These are phyloP conservation scores for Plasmodium vivax DNA, from an alignment of 169 alveolate genomes.

Conservation along the genomic window DNA sequence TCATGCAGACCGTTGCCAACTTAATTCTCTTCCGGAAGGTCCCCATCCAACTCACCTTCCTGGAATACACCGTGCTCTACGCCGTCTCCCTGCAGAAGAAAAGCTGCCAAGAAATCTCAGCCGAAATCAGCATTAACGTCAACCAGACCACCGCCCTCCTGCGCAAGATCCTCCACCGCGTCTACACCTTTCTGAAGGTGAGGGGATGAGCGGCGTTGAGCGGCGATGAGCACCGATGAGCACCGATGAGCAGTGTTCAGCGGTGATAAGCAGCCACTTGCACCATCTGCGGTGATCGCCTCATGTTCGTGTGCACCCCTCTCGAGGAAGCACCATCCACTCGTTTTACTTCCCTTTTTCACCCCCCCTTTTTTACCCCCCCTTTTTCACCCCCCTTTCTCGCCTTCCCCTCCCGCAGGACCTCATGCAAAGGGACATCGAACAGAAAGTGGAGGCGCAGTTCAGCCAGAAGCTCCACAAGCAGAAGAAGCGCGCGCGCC, in stretches of 20 bases:
- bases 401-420: constrained; percentile 3
- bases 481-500: neutral
- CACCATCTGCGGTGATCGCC: neutral
- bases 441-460: constrained; percentile 26
- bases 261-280: neutral
- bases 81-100: constrained; percentile 71
- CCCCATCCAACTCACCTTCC: constrained; percentile 21
- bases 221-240: too few species aligned
- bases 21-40: constrained; percentile 62
- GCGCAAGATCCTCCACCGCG: constrained; percentile 53
- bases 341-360: neutral
- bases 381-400: neutral
- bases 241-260: too few species aligned
- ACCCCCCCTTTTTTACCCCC: too few species aligned
- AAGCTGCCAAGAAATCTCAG: constrained; percentile 22
- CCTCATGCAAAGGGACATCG: constrained; percentile 57
- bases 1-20: constrained; percentile 34
- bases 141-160: constrained; percentile 48
- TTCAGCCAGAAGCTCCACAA: neutral
- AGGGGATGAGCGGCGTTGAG: neutral
- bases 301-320: neutral
- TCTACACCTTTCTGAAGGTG: constrained; percentile 56
- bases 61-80: constrained; percentile 69
- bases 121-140: constrained; percentile 39
- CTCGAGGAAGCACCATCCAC: neutral